phyloP scores from a whole-genome alignment of 768 basidiomycete genomes.

The Clavulina sp. region DNA sequence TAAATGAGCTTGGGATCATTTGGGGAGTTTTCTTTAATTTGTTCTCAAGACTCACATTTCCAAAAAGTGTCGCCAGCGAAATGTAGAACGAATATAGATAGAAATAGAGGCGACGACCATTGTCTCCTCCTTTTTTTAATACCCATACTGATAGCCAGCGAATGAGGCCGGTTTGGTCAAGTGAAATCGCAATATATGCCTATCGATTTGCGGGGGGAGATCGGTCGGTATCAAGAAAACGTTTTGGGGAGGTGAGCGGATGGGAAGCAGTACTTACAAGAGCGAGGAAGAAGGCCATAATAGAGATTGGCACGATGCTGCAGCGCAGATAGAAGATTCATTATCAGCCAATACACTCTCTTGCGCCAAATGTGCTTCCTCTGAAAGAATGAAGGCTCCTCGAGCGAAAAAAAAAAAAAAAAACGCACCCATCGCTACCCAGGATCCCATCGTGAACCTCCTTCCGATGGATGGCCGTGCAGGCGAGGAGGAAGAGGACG shows the following conservation, averaged over 20 bases:
- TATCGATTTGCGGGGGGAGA: not conserved
- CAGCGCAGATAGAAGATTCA: not conserved
- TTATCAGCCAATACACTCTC: no score
- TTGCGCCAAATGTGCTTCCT: no score
- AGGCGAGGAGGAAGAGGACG: constrained; percentile 24
- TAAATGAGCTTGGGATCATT: no score
- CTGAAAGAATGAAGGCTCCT: no score
- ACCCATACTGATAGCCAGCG: constrained; percentile 82
- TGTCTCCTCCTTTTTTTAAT: constrained; percentile 55
- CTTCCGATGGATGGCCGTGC: constrained; percentile 21
- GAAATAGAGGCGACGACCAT: constrained; percentile 54
- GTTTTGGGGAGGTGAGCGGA: no score
- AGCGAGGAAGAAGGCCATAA: constrained; percentile 81
- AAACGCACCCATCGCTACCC: constrained; percentile 40
- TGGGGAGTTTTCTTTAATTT: no score
- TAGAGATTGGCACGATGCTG: constrained; percentile 68
- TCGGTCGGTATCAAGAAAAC: not conserved
- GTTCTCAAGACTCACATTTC: constrained; percentile 33
- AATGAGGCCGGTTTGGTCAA: constrained; percentile 78
- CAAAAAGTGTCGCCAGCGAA: constrained; percentile 57
- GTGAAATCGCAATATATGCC: constrained; percentile 79
- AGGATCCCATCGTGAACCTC: constrained; percentile 65
- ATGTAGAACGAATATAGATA: constrained; percentile 78
- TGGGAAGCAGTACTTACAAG: constrained; percentile 25
- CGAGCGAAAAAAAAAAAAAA: no score